Evolutionary conservation across 2,329 filamentous ascomycete genomes (phyloP), one percentile per base, ranked within the genome.

Genomic region (Pleoardoris graminearum): DNA sequence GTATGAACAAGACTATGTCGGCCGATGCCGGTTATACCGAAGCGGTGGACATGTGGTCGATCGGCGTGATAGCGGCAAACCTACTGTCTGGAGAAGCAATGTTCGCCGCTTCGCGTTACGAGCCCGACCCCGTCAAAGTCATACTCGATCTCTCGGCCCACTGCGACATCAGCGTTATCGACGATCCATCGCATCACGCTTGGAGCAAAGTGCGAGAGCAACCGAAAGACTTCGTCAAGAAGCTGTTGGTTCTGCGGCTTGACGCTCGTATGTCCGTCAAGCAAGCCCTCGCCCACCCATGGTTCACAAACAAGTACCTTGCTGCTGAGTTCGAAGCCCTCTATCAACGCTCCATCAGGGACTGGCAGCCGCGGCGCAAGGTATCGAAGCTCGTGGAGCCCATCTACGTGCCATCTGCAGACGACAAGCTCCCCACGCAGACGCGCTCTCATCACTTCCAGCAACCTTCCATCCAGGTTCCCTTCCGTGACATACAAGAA

Each of bases 41-140:
- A 61, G 77, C 81, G 8, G 76, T 85, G 7, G 84, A 87, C 58
- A 77, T 87, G 66, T 86, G 83, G 83, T 83, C 83, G 0, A 61
- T 86, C n/a, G 84, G 84, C 5, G 78, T 77, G 41, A 74, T 86
- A 2, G 75, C 81, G 1, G 76, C 75, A 7, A 73, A 79, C 7
- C 65, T 86, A 12, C 70, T 86, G 14, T 79, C 78, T 0, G 80
- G 80, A 12, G 72, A 79, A 8, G 69, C 73, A 2, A 68, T 82
- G 2, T 83, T 83, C 54, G 74, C 39, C 66, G 72, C 48, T 39
- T 55, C 71, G 47, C 17, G 63, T 49, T 66, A 62, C 30, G 50
- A 64, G 14, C 37, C 52, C 5, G 47, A 73, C 29, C 62, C 68
- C 12, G 54, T 47, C 3, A 48, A 59, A 4, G 63, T 67, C 2